These are phyloP conservation scores for Telfairia occidentalis DNA, from an alignment of 331 rosid species.

Conservation along the genomic window DNA sequence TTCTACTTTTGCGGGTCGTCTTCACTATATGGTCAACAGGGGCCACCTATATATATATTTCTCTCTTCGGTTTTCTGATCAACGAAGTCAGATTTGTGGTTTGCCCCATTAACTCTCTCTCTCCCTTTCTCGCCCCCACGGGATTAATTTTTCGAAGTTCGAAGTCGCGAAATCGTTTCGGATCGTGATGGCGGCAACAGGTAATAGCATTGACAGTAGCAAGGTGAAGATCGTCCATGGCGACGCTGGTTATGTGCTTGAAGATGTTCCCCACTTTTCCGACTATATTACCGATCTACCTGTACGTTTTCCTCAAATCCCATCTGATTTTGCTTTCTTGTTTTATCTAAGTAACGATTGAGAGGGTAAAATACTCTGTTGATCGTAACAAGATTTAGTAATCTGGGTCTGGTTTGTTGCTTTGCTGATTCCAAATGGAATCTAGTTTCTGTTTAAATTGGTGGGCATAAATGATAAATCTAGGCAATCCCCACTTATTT, in stretches of 20 bases:
- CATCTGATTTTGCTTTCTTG: not conserved
- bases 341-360: not conserved
- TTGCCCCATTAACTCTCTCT: not conserved
- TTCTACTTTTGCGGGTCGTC: not conserved
- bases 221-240: slow-evolving; percentile 42
- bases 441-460: not conserved
- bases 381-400: not conserved
- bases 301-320: slow-evolving; percentile 36
- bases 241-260: slow-evolving; percentile 58
- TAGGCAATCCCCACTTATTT: not conserved
- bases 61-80: not conserved
- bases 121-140: not conserved
- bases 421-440: not conserved
- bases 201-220: slow-evolving; percentile 14
- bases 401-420: not conserved
- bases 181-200: slow-evolving; percentile 32
- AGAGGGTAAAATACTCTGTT: not conserved
- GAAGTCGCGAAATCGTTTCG: not conserved
- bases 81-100: not conserved
- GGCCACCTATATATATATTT: not conserved
- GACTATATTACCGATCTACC: slow-evolving; percentile 72
- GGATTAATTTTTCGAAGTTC: not conserved
- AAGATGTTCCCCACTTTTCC: slow-evolving; percentile 85
- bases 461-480: not conserved
- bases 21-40: slow-evolving; percentile 2